Conservation (phyloP, 352 stramenopile species). For the Globisporangium acanthophoron region DNA sequence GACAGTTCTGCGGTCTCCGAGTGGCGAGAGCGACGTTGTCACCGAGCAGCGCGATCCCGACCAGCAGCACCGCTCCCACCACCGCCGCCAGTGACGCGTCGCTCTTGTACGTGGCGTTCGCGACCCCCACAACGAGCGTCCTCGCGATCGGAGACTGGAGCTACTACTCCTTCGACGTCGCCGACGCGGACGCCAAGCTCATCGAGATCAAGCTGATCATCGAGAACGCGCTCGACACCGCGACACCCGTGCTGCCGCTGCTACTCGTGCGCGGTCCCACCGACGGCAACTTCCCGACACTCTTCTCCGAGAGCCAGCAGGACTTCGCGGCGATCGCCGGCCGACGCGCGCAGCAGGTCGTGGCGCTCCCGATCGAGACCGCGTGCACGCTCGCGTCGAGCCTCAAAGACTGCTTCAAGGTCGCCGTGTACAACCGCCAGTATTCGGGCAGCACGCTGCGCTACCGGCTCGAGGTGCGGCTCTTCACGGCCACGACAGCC, state of each 20-base stretch:
- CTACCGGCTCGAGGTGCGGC: conserved; percentile 36
- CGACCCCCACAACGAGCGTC: conserved; percentile 15
- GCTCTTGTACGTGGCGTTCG: conserved; percentile 24
- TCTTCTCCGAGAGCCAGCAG: conserved; percentile 34
- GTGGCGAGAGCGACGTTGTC: conserved; percentile 16
- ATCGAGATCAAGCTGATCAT: conserved; percentile 46
- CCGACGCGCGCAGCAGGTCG: conserved; percentile 20
- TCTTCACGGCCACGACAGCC: conserved; percentile 20
- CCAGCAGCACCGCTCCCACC: background rate
- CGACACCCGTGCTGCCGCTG: conserved; percentile 45
- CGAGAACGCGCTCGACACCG: conserved; percentile 30
- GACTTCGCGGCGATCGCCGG: conserved; percentile 40
- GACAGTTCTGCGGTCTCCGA: conserved; percentile 42
- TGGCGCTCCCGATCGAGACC: conserved; percentile 38
- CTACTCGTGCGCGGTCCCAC: conserved; percentile 46
- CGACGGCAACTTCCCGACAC: conserved; percentile 46
- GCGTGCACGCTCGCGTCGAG: conserved; percentile 31
- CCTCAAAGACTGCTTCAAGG: conserved; percentile 58
- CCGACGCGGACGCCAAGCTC: conserved; percentile 27
- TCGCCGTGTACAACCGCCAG: conserved; percentile 59
- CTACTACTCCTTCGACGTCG: conserved; percentile 67
- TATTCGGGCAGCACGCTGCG: conserved; percentile 38
- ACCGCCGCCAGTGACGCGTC: background rate
- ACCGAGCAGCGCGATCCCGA: background rate
- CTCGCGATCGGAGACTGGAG: conserved; percentile 46